Percentiles rank a stretch among this genome's conserved stretches.
phyloP scores from a whole-genome alignment of 257 asterid species.

The Gentiana macrophylla region DNA sequence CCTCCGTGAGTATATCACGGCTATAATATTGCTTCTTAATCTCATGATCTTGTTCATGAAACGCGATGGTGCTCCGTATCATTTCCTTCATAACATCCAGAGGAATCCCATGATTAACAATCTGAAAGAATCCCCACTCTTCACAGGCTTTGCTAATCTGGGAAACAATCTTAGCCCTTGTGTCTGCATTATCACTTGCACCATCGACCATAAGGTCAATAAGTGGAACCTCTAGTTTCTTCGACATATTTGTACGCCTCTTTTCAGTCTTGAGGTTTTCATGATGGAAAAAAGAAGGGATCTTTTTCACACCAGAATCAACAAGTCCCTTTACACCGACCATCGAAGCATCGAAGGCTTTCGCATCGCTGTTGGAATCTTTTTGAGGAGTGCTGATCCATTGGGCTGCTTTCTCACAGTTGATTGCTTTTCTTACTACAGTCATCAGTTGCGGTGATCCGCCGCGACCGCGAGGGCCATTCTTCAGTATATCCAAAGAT shows the following conservation, averaged over 20 bases:
- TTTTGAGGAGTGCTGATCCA: background rate
- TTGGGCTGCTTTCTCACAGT: too few relatives aligned
- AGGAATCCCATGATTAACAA: constrained; percentile 3
- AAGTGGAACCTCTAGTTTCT: background rate
- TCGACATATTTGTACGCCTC: too few relatives aligned
- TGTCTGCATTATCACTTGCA: background rate
- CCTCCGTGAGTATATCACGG: background rate
- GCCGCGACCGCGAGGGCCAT: too few relatives aligned
- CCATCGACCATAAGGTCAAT: background rate
- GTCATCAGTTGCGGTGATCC: too few relatives aligned
- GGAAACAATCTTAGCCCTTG: background rate
- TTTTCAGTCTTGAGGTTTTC: background rate
- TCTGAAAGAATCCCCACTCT: constrained; percentile 3
- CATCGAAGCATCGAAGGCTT: constrained; percentile 5
- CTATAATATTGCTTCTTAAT: background rate
- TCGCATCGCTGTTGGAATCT: background rate
- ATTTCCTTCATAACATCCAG: background rate
- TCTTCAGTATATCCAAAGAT: too few relatives aligned
- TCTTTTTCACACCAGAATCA: background rate
- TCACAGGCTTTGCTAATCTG: background rate
- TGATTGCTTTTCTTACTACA: too few relatives aligned
- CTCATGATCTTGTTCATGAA: constrained; percentile 1
- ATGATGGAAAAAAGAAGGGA: constrained; percentile 2
- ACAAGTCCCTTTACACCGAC: constrained; percentile 11
- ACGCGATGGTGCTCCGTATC: background rate